These are phyloP conservation scores for Neopestalotiopsis rosae DNA, from an alignment of 2,329 filamentous ascomycete species.

Conservation along the genomic window DNA sequence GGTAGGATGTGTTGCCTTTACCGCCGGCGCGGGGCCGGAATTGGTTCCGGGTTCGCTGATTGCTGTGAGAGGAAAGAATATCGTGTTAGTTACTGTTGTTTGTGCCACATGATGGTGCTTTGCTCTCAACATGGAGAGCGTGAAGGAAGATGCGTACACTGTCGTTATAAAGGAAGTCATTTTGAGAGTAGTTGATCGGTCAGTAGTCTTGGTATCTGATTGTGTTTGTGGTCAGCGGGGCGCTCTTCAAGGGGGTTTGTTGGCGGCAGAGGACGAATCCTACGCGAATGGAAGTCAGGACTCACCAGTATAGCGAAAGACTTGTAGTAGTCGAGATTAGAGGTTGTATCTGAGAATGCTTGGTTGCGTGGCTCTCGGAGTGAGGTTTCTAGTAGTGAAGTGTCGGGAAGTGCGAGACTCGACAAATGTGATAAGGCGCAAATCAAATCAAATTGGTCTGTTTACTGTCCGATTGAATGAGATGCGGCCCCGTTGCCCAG, in stretches of 20 bases:
- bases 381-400: background rate
- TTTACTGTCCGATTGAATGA: constrained; percentile 11
- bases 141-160: constrained; percentile 36
- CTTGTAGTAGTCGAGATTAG: background rate
- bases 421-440: background rate
- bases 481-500: constrained; percentile 7
- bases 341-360: background rate
- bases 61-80: constrained; percentile 54
- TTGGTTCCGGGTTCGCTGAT: constrained; percentile 85
- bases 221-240: constrained; percentile 14
- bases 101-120: constrained; percentile 28
- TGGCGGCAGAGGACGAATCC: background rate
- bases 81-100: constrained; percentile 42
- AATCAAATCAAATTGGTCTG: background rate
- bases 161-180: constrained; percentile 85
- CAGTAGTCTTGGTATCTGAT: background rate
- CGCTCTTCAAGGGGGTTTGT: background rate
- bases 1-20: constrained; percentile 85
- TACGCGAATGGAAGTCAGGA: background rate
- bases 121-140: constrained; percentile 29
- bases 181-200: constrained; percentile 27
- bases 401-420: background rate
- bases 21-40: constrained; percentile 87
- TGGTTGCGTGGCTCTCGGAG: background rate
- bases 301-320: background rate